phyloP scores from a whole-genome alignment of 225 moss, liverwort and hornwort genomes.

The Antitrichia curtipendula region DNA sequence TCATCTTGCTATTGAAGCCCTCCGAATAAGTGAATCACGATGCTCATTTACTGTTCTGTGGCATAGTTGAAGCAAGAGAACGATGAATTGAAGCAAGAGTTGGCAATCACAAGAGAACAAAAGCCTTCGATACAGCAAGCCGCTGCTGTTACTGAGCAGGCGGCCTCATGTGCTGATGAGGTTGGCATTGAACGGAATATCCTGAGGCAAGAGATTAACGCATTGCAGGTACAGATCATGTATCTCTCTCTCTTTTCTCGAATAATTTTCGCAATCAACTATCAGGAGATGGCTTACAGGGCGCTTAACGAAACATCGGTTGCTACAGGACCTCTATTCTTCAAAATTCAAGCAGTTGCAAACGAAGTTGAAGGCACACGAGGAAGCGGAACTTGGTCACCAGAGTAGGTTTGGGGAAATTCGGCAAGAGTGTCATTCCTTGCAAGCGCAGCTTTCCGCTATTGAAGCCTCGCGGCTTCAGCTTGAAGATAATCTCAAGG shows the following conservation, averaged over 20 bases:
- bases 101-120: slow-evolving; percentile 33
- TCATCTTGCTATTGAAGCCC: not conserved
- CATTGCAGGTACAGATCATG: slow-evolving; percentile 47
- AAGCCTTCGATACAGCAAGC: not conserved
- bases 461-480: slow-evolving; percentile 18
- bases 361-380: slow-evolving; percentile 49
- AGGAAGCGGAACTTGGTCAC: slow-evolving; percentile 10
- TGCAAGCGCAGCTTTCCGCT: slow-evolving; percentile 19
- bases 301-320: not conserved
- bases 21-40: not conserved
- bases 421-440: slow-evolving; percentile 16
- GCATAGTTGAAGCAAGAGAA: slow-evolving; percentile 84
- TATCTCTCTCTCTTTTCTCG: not conserved
- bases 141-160: not conserved
- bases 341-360: slow-evolving; percentile 83
- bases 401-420: slow-evolving; percentile 13
- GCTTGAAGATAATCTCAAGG: slow-evolving; percentile 33
- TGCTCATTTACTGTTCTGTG: not conserved
- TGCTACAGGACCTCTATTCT: slow-evolving; percentile 59
- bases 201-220: slow-evolving; percentile 63
- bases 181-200: slow-evolving; percentile 49
- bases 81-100: slow-evolving; percentile 57
- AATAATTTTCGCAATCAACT: not conserved
- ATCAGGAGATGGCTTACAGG: not conserved
- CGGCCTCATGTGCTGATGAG: not conserved